Evolutionary conservation across 768 basidiomycete genomes (phyloP), one percentile per base, ranked within the genome.

Genomic region (Tulasnella sp.): DNA sequence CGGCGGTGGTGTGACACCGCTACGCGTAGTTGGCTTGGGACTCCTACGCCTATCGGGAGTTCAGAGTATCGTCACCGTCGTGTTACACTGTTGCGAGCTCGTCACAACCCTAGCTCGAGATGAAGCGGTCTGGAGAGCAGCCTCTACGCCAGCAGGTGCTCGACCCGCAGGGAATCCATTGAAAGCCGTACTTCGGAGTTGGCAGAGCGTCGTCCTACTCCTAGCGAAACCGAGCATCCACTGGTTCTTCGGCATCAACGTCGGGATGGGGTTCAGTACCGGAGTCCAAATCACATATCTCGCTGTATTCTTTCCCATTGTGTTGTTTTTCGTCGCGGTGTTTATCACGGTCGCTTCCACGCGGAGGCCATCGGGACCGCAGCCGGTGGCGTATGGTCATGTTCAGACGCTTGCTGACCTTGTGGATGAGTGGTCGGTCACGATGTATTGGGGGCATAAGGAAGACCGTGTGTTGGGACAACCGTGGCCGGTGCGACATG

Each of bases 391-490:
- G 47, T 48, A 48, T n/a, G 47, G 47, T n/a, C 47, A 48, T n/a
- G 8, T 48, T 10, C 47, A 48, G 47, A 48, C 47, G 5, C 24
- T 48, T 7, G 47, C 47, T 7, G 24, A 48, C 24, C 47, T 48
- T 5, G 47, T 48, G 5, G 47, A 48, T n/a, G 7, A 48, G n/a
- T 48, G 47, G 47, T 26, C n/a, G 5, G 10, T n/a, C n/a, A 48
- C n/a, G 47, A 48, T 48, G 47, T 48, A 48, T n/a, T 48, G 47
- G 47, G 47, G 47, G 19, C 47, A 48, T 48, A 48, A 48, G 24
- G 24, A n/a, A n/a, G n/a, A 48, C n/a, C n/a, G n/a, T n/a, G n/a
- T n/a, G 7, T n/a, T n/a, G n/a, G 47, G 47, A 38, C n/a, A n/a
- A n/a, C n/a, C n/a, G n/a, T 38, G 34, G 34, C 7, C 34, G 34